Evolutionary conservation across 768 basidiomycete species (phyloP).

Genomic region (Russula abietina): DNA sequence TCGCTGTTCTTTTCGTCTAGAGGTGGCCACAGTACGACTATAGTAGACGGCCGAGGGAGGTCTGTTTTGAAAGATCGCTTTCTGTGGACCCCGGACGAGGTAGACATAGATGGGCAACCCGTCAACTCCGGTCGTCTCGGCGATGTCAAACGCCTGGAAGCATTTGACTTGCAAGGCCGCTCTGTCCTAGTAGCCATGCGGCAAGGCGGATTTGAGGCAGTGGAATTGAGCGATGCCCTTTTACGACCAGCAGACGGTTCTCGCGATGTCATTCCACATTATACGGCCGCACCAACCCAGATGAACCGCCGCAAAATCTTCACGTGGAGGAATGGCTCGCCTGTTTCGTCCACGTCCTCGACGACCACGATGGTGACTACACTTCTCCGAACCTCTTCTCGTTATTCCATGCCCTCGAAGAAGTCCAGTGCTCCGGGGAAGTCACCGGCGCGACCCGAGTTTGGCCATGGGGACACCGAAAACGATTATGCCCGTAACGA

Average conservation of each 20-base stretch:
- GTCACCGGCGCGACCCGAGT: slow-evolving; percentile 48
- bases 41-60: slow-evolving; percentile 80
- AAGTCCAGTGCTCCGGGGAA: slow-evolving; percentile 46
- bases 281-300: slow-evolving; percentile 52
- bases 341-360: slow-evolving; percentile 31
- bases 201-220: slow-evolving; percentile 77
- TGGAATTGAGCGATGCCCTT: slow-evolving; percentile 74
- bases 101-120: slow-evolving; percentile 37
- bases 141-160: slow-evolving; percentile 77
- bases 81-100: slow-evolving; percentile 67
- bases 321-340: slow-evolving; percentile 79
- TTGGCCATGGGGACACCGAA: slow-evolving; percentile 45
- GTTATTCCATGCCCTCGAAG: slow-evolving; percentile 37
- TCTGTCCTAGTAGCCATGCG: slow-evolving; percentile 81
- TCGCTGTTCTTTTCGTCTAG: slow-evolving; percentile 82
- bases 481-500: slow-evolving; percentile 52
- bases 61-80: slow-evolving; percentile 79
- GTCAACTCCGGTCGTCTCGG: slow-evolving; percentile 50
- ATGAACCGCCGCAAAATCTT: slow-evolving; percentile 68
- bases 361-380: background rate
- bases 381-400: slow-evolving; percentile 33
- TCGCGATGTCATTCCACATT: slow-evolving; percentile 64
- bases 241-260: slow-evolving; percentile 77
- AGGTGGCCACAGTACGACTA: slow-evolving; percentile 84
- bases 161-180: slow-evolving; percentile 69